Conservation (phyloP, 2,329 filamentous ascomycete species). For the Ascochyta lentis region DNA sequence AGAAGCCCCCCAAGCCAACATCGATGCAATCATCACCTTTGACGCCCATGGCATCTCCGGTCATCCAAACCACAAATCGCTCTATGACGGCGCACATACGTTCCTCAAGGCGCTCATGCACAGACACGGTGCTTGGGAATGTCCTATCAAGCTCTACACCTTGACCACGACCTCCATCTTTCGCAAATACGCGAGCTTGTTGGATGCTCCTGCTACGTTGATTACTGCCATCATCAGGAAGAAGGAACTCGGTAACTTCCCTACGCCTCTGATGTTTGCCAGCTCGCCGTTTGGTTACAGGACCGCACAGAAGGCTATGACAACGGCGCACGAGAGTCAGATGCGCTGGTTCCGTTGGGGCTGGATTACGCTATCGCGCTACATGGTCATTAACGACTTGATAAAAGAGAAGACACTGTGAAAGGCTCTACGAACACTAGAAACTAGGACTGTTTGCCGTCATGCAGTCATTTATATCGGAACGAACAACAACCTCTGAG, state of each 20-base stretch:
- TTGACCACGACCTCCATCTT: conserved; percentile 73
- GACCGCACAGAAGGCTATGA: conserved; percentile 85
- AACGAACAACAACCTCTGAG: background rate
- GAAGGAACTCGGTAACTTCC: conserved; percentile 61
- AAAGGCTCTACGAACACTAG: background rate
- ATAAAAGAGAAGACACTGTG: conserved; percentile 59
- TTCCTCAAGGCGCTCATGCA: conserved; percentile 74
- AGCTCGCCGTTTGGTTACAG: conserved; percentile 69
- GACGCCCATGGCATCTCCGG: conserved; percentile 81
- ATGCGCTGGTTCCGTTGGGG: conserved; percentile 99
- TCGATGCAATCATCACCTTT: conserved; percentile 90
- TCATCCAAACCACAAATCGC: conserved; percentile 92
- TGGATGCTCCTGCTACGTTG: conserved; percentile 79
- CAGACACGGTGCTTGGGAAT: conserved; percentile 68
- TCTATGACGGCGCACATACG: conserved; percentile 79
- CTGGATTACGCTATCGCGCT: conserved; percentile 89
- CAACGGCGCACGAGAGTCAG: conserved; percentile 86
- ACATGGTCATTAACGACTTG: conserved; percentile 96
- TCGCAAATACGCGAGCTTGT: conserved; percentile 81
- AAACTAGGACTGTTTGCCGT: background rate
- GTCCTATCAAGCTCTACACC: conserved; percentile 85
- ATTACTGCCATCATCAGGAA: conserved; percentile 57
- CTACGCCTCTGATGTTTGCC: conserved; percentile 70
- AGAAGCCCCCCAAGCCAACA: conserved; percentile 60
- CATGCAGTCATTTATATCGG: background rate